Evolutionary conservation across 306 rosid species (phyloP).

Genomic region (Malus sylvestris): DNA sequence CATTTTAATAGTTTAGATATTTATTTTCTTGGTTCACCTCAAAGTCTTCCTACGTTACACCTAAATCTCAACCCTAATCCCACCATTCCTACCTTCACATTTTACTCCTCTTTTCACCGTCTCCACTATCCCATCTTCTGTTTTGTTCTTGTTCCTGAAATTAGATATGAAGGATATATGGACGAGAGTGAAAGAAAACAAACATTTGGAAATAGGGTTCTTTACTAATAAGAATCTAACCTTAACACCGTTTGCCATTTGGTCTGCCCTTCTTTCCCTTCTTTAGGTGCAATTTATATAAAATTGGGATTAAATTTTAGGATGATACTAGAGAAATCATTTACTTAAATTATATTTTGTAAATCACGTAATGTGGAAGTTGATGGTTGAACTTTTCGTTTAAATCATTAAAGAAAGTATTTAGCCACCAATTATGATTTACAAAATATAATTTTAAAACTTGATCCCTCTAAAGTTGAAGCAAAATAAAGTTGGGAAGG

Average conservation of each 20-base stretch:
- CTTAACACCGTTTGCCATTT: too few species aligned
- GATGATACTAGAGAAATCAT: too few species aligned
- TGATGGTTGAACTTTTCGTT: too few species aligned
- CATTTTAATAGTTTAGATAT: neutral
- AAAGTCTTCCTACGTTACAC: too few species aligned
- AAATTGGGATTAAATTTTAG: neutral
- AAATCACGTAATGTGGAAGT: fast-evolving
- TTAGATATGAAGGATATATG: neutral
- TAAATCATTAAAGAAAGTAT: too few species aligned
- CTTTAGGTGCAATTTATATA: too few species aligned
- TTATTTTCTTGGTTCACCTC: too few species aligned
- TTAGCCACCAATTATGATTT: too few species aligned
- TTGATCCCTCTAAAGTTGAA: neutral
- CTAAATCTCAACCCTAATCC: neutral
- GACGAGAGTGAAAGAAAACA: neutral
- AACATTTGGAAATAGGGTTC: neutral
- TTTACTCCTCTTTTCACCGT: neutral
- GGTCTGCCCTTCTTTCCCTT: too few species aligned
- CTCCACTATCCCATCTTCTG: neutral
- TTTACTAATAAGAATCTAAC: too few species aligned
- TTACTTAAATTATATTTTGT: too few species aligned
- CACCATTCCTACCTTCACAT: neutral
- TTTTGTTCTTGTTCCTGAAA: neutral
- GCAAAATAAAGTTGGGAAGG: neutral
- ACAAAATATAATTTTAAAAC: too few species aligned